These are phyloP conservation scores for Solanum hybrid DNA, from an alignment of 305 asterid species.

Conservation along the genomic window DNA sequence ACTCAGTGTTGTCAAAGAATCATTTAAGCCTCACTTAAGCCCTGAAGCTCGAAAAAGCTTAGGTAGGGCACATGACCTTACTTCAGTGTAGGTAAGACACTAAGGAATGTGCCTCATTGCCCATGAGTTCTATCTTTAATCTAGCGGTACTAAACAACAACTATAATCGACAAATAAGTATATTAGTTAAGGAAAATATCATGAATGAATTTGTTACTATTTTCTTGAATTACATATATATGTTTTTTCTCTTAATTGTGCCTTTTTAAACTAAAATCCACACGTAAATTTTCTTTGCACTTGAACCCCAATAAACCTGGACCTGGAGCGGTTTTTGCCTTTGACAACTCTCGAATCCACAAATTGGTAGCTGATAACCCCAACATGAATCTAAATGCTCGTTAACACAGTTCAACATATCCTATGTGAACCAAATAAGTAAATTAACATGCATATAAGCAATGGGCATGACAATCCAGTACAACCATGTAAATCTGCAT, in stretches of 20 bases:
- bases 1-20: not conserved
- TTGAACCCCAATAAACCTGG: not conserved
- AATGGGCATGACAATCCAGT: not conserved
- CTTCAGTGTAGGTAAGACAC: not conserved
- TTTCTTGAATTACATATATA: not conserved
- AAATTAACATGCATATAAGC: not conserved
- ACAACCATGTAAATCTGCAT: not conserved
- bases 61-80: not conserved
- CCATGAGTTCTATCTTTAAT: not conserved
- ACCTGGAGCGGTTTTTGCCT: not conserved
- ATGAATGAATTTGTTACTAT: not conserved
- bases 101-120: not conserved
- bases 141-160: not conserved
- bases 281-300: not conserved
- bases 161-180: not conserved
- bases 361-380: not conserved
- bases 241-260: not conserved
- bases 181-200: not conserved
- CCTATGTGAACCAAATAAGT: not conserved
- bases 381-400: not conserved
- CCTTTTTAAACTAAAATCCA: not conserved
- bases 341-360: not conserved
- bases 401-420: not conserved
- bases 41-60: not conserved
- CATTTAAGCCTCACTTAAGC: not conserved